These are phyloP conservation scores for Trichosporon sp. DNA, from an alignment of 1,284 basidiomycete species.

Conservation along the genomic window DNA sequence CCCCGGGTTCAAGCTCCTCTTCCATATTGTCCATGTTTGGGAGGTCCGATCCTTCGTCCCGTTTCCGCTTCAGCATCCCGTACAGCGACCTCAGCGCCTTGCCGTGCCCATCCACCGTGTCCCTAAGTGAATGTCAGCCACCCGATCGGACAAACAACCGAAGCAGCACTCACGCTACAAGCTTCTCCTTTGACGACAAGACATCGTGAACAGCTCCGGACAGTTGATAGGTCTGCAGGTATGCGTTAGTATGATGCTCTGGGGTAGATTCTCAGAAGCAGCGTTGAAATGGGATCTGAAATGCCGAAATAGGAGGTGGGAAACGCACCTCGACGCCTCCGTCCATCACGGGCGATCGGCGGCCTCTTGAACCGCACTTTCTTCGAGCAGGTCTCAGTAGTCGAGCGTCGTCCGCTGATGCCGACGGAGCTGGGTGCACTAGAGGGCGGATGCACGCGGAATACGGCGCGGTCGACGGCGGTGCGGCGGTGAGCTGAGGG, in stretches of 20 bases:
- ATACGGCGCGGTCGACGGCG: neutral
- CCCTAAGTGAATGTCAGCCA: constrained; percentile 15
- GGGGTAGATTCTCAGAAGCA: neutral
- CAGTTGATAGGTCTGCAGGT: constrained; percentile 21
- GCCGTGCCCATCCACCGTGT: constrained; percentile 29
- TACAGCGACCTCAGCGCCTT: constrained; percentile 28
- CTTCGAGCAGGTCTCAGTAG: constrained; percentile 5
- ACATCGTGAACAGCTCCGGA: constrained; percentile 30
- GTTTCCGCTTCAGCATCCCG: constrained; percentile 27
- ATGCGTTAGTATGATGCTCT: neutral
- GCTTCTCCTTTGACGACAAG: constrained; percentile 20
- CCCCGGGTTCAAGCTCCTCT: constrained; percentile 16
- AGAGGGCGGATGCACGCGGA: constrained; percentile 3
- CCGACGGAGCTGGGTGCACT: neutral
- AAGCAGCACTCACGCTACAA: constrained; percentile 20
- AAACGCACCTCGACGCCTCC: constrained; percentile 23
- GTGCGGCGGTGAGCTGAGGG: neutral
- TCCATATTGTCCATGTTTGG: constrained; percentile 18
- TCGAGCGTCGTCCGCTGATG: neutral
- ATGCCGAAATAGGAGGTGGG: neutral
- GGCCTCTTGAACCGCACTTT: constrained; percentile 6
- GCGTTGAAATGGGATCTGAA: neutral
- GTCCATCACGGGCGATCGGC: constrained; percentile 21
- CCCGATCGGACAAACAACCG: neutral
- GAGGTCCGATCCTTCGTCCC: constrained; percentile 20